Base-by-base conservation (phyloP, 495 filamentous ascomycete genomes). In the Xylaria palmicola region DNA sequence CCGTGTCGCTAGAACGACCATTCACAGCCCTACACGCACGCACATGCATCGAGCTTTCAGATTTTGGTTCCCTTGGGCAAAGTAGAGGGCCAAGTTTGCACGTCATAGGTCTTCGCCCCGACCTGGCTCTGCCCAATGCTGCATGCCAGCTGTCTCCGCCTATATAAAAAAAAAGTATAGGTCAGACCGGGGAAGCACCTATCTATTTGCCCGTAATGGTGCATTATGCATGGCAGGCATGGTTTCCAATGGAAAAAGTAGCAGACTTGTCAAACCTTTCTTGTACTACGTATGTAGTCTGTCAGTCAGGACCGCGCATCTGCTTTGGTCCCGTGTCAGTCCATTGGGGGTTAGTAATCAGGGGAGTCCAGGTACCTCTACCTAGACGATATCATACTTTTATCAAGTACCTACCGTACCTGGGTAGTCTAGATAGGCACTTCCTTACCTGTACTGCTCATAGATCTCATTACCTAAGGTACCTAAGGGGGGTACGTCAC, bases 21-120 rank as follows among this genome's bases (percentile, higher is more conserved):
- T 63, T 63, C 45, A 63, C 20, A 49, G 19, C 50, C 32, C 48
- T 63, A 58, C 60, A 62, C 60, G 54, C 60, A 58, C 10, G 43
- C 48, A 45, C 24, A 63, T 52, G 36, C 43, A 56, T 48, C 32
- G 22, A 50, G n/a, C 22, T 51, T 53, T 26, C 41, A 47, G 39
- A 29, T 30, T 39, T 59, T 41, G 8, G 27, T 19, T 41, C 20
- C 45, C 34, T 41, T 41, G 56, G 56, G 56, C 41, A 58, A 59
- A 51, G 26, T 32, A 34, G 43, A 45, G 10, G 43, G n/a, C 26
- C 27, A 30, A 50, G 17, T 30, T 56, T 20, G 47, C 43, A 40
- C 57, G 40, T 41, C 34, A 60, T 32, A 60, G 36, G 47, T 30
- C 20, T 24, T 34, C 29, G 49, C 41, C 56, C 30, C 59, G 27